Conservation (phyloP, 1,284 basidiomycete genomes). For the Ganoderma meredithae region DNA sequence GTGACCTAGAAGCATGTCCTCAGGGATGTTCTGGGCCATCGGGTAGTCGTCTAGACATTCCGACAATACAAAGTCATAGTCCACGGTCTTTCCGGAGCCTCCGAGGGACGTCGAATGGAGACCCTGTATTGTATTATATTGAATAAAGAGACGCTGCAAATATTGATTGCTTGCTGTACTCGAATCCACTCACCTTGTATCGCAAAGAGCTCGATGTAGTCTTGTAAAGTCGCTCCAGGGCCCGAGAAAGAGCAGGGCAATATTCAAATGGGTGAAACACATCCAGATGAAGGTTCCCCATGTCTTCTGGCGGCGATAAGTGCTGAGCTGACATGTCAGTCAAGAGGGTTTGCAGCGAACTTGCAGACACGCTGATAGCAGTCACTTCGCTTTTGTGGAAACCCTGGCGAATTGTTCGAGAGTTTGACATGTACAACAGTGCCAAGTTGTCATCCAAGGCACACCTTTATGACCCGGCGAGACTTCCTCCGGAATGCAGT, state of each 20-base stretch:
- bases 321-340: constrained; percentile 8
- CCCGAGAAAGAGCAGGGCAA: constrained; percentile 47
- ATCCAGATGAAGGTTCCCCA: constrained; percentile 27
- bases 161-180: background rate
- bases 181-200: constrained; percentile 55
- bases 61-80: constrained; percentile 19
- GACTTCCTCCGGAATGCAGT: constrained; percentile 52
- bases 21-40: background rate
- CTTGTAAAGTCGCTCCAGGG: constrained; percentile 58
- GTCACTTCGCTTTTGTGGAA: constrained; percentile 6
- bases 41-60: constrained; percentile 15
- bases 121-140: background rate
- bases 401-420: constrained; percentile 10
- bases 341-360: constrained; percentile 8
- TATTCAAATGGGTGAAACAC: constrained; percentile 29
- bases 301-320: background rate
- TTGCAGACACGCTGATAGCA: background rate
- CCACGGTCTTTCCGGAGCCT: background rate
- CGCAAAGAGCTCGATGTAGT: constrained; percentile 49
- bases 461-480: constrained; percentile 58
- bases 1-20: background rate
- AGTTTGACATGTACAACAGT: background rate
- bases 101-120: background rate
- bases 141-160: too few species aligned
- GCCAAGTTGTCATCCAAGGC: background rate